A percentile compares a stretch with the other conserved stretches of the same genome.
Evolutionary conservation across 352 stramenopile species (phyloP).

Genomic region (Pythium periplocum): DNA sequence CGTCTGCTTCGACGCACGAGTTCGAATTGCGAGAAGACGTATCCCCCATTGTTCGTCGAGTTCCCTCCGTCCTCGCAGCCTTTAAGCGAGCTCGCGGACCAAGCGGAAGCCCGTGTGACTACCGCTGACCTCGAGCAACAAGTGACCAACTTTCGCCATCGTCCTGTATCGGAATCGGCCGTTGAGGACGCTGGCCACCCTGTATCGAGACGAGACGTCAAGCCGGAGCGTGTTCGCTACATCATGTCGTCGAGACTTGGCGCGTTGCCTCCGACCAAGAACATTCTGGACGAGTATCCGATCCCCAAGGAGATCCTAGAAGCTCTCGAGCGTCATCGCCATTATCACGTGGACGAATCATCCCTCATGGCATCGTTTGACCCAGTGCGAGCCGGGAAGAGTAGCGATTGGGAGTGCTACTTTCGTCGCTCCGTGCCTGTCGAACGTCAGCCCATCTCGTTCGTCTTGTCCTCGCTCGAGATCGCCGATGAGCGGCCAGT

Average conservation of each 20-base stretch:
- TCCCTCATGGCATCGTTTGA: conserved; percentile 64
- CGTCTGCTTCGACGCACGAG: too few species aligned
- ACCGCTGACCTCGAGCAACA: conserved; percentile 20
- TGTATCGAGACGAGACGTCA: conserved; percentile 24
- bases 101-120: conserved; percentile 21
- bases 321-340: conserved; percentile 50
- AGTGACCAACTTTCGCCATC: conserved; percentile 51
- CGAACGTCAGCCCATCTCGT: conserved; percentile 63
- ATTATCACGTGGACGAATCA: conserved; percentile 56
- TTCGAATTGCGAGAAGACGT: too few species aligned
- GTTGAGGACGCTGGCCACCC: conserved; percentile 31
- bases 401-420: conserved; percentile 49
- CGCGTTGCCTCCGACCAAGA: conserved; percentile 45
- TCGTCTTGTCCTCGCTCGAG: conserved; percentile 53
- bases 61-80: conserved; percentile 18
- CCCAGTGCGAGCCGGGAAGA: conserved; percentile 13
- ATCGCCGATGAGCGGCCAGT: conserved; percentile 42
- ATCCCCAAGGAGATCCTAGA: conserved; percentile 68
- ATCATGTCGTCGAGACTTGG: conserved; percentile 62
- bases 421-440: conserved; percentile 51
- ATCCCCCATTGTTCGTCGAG: conserved; percentile 10
- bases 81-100: conserved; percentile 21
- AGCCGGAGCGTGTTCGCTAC: conserved; percentile 51
- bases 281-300: conserved; percentile 66
- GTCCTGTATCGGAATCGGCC: conserved; percentile 30